Evolutionary conservation across 768 basidiomycete species (phyloP).

Genomic region (Cyathus striatus): DNA sequence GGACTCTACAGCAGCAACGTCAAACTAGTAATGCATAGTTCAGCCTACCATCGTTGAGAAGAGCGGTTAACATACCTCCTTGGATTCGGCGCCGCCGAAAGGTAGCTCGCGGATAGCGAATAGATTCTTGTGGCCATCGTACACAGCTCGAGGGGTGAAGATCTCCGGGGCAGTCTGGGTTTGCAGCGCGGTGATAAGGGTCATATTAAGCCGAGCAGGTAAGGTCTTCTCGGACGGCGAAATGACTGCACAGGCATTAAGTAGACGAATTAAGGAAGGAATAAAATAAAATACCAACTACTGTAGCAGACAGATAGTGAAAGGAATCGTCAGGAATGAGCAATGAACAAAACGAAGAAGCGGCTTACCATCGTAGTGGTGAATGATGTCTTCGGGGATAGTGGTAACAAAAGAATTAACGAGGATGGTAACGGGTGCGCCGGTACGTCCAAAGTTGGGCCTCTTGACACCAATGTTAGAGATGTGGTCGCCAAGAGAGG

Average conservation of each 20-base stretch:
- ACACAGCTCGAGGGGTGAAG: constrained; percentile 64
- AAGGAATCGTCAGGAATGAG: constrained; percentile 3
- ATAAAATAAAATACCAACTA: constrained; percentile 18
- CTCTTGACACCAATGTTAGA: constrained; percentile 47
- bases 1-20: constrained; percentile 44
- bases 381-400: constrained; percentile 51
- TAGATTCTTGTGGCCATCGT: constrained; percentile 76
- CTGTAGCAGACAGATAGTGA: constrained; percentile 15
- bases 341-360: constrained; percentile 2
- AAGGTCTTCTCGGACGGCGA: constrained; percentile 54
- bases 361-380: constrained; percentile 63
- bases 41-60: constrained; percentile 5
- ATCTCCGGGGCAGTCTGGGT: constrained; percentile 45
- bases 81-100: constrained; percentile 44
- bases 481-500: constrained; percentile 30
- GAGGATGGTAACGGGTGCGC: constrained; percentile 17
- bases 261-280: constrained; percentile 14
- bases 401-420: constrained; percentile 50
- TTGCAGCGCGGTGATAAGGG: constrained; percentile 23
- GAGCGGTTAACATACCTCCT: too few species aligned
- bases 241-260: constrained; percentile 14
- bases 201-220: constrained; percentile 29
- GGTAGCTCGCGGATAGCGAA: constrained; percentile 55
- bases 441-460: constrained; percentile 25
- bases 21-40: constrained; percentile 40